A percentile compares a stretch with the other conserved stretches of the same genome.
These are phyloP conservation scores for Dionaea muscipula DNA, from an alignment of 179 eudicot species.

Conservation along the genomic window DNA sequence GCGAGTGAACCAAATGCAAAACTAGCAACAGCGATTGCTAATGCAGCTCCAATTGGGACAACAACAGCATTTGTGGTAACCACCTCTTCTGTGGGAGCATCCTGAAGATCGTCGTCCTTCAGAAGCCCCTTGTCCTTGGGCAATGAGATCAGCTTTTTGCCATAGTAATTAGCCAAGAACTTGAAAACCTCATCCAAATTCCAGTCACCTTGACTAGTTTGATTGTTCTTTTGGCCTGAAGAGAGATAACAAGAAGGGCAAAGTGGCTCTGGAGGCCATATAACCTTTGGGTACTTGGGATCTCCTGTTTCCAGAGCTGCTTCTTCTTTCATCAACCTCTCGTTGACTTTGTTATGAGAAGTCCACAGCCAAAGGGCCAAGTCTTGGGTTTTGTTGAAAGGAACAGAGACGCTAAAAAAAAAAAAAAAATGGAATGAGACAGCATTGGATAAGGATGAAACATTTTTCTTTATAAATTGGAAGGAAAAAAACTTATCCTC, in stretches of 20 bases:
- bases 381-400: constrained; percentile 65
- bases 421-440: constrained; percentile 5
- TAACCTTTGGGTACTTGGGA: constrained; percentile 65
- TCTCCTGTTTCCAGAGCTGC: constrained; percentile 48
- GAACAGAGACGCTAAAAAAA: constrained; percentile 43
- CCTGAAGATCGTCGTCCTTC: constrained; percentile 14
- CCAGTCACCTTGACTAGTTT: constrained; percentile 30
- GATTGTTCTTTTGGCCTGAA: constrained; percentile 15
- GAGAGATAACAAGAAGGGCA: constrained; percentile 67
- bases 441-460: background rate
- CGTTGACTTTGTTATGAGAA: constrained; percentile 78
- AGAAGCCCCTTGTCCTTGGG: constrained; percentile 32
- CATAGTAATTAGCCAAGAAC: constrained; percentile 63
- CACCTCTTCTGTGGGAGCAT: constrained; percentile 33
- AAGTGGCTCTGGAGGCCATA: constrained; percentile 85
- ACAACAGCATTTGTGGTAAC: constrained; percentile 43
- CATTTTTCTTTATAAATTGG: background rate
- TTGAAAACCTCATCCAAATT: constrained; percentile 57
- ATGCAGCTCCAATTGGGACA: constrained; percentile 88
- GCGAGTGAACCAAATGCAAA: constrained; percentile 88
- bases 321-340: constrained; percentile 69
- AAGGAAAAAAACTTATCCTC: constrained; percentile 3
- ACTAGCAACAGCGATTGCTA: constrained; percentile 86
- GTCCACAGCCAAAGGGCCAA: constrained; percentile 85
- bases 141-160: constrained; percentile 39